Evolutionary conservation across 768 basidiomycete species (phyloP).

Genomic region (Postia placenta): DNA sequence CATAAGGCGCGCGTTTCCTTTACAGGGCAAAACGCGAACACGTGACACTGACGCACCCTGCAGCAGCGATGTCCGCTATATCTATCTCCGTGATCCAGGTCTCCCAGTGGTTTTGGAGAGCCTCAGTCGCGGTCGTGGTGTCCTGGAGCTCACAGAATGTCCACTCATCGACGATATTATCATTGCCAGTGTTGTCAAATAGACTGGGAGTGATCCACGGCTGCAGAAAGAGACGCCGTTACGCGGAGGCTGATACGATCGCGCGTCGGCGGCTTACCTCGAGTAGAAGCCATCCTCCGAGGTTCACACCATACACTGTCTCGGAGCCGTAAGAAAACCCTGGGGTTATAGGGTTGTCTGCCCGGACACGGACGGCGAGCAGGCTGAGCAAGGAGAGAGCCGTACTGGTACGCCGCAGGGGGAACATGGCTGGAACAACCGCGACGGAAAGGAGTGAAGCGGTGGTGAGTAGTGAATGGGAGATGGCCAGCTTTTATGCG

Average conservation of each 20-base stretch:
- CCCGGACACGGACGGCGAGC: slow-evolving; percentile 18
- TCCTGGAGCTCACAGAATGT: slow-evolving; percentile 67
- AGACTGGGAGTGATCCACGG: slow-evolving; percentile 78
- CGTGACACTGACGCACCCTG: slow-evolving; percentile 47
- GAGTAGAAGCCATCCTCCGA: slow-evolving; percentile 61
- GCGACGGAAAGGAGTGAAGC: background rate
- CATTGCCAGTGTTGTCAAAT: slow-evolving; percentile 60
- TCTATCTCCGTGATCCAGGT: slow-evolving; percentile 75
- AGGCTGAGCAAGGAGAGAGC: slow-evolving; percentile 19
- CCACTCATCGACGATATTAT: slow-evolving; percentile 65
- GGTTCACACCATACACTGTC: slow-evolving; percentile 79
- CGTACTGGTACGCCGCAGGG: slow-evolving; percentile 12
- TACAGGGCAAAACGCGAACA: slow-evolving; percentile 9
- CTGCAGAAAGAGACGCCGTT: slow-evolving; percentile 18
- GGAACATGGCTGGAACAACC: slow-evolving; percentile 12
- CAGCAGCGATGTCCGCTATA: slow-evolving; percentile 66
- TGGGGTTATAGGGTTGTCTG: slow-evolving; percentile 33
- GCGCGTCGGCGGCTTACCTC: slow-evolving; percentile 31
- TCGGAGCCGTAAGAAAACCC: slow-evolving; percentile 69
- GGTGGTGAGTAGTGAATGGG: background rate
- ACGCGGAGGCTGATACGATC: background rate
- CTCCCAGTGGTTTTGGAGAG: slow-evolving; percentile 66
- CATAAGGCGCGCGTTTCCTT: slow-evolving; percentile 1
- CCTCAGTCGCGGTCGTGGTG: slow-evolving; percentile 38
- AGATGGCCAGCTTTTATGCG: background rate